A percentile compares a stretch with the other conserved stretches of the same genome.
phyloP scores from a whole-genome alignment of 2,329 filamentous ascomycete genomes.

The Pyrenochaeta sp. region DNA sequence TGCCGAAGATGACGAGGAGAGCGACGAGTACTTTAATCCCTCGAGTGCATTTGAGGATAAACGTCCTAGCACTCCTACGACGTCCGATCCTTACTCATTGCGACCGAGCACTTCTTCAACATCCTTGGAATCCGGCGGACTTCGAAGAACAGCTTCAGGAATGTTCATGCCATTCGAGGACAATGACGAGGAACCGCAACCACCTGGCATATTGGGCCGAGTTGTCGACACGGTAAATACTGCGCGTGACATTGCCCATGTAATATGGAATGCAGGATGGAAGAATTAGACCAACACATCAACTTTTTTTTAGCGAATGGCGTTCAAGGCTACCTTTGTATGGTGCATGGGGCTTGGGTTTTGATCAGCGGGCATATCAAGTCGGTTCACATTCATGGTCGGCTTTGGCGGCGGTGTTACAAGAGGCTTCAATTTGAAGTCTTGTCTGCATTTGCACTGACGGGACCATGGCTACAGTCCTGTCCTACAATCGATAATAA shows the following conservation, averaged over 20 bases:
- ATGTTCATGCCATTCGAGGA: constrained; percentile 93
- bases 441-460: constrained; percentile 22
- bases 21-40: constrained; percentile 56
- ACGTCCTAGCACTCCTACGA: constrained; percentile 46
- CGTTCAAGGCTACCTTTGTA: constrained; percentile 29
- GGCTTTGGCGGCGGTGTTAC: constrained; percentile 25
- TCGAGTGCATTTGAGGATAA: constrained; percentile 45
- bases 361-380: constrained; percentile 24
- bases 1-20: constrained; percentile 60
- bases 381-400: constrained; percentile 17
- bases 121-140: constrained; percentile 55
- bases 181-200: constrained; percentile 66
- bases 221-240: constrained; percentile 80
- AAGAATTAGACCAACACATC: constrained; percentile 51
- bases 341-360: constrained; percentile 22
- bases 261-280: constrained; percentile 73
- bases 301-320: constrained; percentile 33
- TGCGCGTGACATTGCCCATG: constrained; percentile 68
- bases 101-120: constrained; percentile 22
- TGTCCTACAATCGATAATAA: constrained; percentile 22
- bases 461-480: constrained; percentile 21
- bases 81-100: constrained; percentile 31
- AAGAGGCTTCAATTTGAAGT: constrained; percentile 17
- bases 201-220: constrained; percentile 73
- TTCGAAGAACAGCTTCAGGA: constrained; percentile 81